Percentiles rank a stretch among this genome's conserved stretches.
Conservation (phyloP, 768 basidiomycete genomes). For the Mycena maculata region DNA sequence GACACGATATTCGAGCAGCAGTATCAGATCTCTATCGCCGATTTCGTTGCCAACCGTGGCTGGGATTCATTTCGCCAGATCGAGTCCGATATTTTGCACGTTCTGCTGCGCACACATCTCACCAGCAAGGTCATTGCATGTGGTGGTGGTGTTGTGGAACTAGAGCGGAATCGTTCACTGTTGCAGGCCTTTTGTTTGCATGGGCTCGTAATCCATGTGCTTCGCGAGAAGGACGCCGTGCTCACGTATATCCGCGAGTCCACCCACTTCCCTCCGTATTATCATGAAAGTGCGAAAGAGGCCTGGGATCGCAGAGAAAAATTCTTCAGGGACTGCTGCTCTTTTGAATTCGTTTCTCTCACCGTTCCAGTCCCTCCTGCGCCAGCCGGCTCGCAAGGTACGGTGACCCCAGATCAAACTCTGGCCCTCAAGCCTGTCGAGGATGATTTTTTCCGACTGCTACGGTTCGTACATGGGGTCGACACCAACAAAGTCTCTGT, state of each 20-base stretch:
- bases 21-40: slow-evolving; percentile 58
- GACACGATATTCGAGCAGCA: slow-evolving; percentile 68
- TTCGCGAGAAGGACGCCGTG: slow-evolving; percentile 76
- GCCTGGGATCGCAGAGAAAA: slow-evolving; percentile 72
- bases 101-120: slow-evolving; percentile 63
- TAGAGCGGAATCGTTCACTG: slow-evolving; percentile 67
- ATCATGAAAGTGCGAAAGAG: slow-evolving; percentile 73
- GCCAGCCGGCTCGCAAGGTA: slow-evolving; percentile 31
- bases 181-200: slow-evolving; percentile 62
- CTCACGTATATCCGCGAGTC: slow-evolving; percentile 67
- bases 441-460: slow-evolving; percentile 72
- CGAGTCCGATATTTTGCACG: slow-evolving; percentile 69
- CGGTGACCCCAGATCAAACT: slow-evolving; percentile 33
- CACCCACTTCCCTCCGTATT: slow-evolving; percentile 48
- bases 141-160: slow-evolving; percentile 84
- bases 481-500: slow-evolving; percentile 61
- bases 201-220: slow-evolving; percentile 78
- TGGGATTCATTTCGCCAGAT: slow-evolving; percentile 79
- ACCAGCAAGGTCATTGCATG: slow-evolving; percentile 74
- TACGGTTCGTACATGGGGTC: slow-evolving; percentile 74
- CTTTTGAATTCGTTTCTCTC: slow-evolving; percentile 75
- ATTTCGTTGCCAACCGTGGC: slow-evolving; percentile 70
- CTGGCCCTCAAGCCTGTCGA: slow-evolving; percentile 48
- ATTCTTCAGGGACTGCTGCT: slow-evolving; percentile 74
- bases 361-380: slow-evolving; percentile 46